Base-by-base conservation (phyloP, 495 filamentous ascomycete genomes). In the Hyphodiscus hymeniophilus region DNA sequence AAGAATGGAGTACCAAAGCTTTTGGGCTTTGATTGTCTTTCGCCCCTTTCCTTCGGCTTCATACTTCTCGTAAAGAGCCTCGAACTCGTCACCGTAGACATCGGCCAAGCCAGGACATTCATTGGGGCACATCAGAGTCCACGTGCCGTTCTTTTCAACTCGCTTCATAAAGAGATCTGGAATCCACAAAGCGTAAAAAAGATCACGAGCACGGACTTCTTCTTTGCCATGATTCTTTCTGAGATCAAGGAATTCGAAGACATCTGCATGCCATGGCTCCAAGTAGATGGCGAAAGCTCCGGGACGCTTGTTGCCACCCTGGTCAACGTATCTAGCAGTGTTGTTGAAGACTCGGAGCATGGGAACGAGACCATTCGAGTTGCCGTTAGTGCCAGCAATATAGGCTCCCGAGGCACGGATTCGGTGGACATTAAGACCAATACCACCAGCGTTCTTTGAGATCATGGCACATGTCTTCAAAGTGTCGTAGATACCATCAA, bases 181-280 rank as follows among this genome's bases (percentile, higher is more conserved):
- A 47, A 94, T 94, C 92, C 92, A 98, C 38, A 98, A 79, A 55
- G 92, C 92, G 52, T 91, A 89, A 81, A 98, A 98, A 21, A 98
- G 76, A 66, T 98, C 92, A 61, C 92, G 90, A 54, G 92, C 92
- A 58, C 92, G 88, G 47, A 94, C 77, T 70, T 98, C 92, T 62
- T 98, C 92, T 68, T 98, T 98, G 54, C 92, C 92, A 65, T 98
- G 92, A 67, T 98, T 98, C 81, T 98, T 98, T 53, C 92, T 84
- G 36, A 98, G 80, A 61, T 98, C 92, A 54, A 98, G 77, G 75
- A 94, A 98, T 62, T 91, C 84, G 59, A 96, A 96, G 32, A 98
- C 84, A 70, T 98, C 92, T 17, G 90, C 84, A 69, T 98, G 92
- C 92, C 92, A 98, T 15, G 92, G 92, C 75, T 98, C 92, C n/a